These are phyloP conservation scores for Epithemia pelagica DNA, from an alignment of 108 stramenopile genomes.

Conservation along the genomic window DNA sequence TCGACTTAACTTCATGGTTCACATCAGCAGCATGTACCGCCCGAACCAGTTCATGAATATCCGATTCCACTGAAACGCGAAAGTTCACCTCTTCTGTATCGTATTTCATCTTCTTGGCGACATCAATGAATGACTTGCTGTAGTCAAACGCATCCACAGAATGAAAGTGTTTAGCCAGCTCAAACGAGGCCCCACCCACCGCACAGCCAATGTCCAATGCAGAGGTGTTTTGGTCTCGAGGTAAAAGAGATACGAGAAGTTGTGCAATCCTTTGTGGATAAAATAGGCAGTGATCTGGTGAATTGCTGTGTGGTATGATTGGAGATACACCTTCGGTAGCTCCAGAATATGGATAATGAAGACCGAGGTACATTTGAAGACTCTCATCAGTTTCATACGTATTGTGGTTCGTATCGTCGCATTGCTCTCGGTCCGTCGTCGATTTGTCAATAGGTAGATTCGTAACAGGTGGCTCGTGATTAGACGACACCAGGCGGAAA, in stretches of 20 bases:
- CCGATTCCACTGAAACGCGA: constrained; percentile 73
- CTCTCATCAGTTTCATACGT: constrained; percentile 70
- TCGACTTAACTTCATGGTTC: constrained; percentile 30
- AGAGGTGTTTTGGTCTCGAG: constrained; percentile 36
- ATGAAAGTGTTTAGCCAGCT: constrained; percentile 78
- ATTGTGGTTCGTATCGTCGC: constrained; percentile 31
- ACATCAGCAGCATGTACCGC: constrained; percentile 57
- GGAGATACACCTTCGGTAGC: constrained; percentile 40
- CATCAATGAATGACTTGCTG: constrained; percentile 69
- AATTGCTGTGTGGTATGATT: constrained; percentile 46
- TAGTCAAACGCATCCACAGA: constrained; percentile 90
- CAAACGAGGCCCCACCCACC: constrained; percentile 86
- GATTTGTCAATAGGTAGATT: too few relatives aligned
- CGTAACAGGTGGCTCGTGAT: constrained; percentile 71
- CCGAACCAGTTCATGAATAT: constrained; percentile 51
- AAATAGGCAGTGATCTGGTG: constrained; percentile 52
- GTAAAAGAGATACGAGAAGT: constrained; percentile 41
- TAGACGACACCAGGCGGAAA: constrained; percentile 80
- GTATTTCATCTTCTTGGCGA: constrained; percentile 69
- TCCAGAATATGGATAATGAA: constrained; percentile 70
- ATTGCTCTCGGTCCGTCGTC: too few relatives aligned
- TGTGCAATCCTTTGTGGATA: constrained; percentile 71
- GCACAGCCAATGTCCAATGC: constrained; percentile 89
- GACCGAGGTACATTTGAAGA: constrained; percentile 71
- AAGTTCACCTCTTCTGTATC: constrained; percentile 52